Evolutionary conservation across 2,329 filamentous ascomycete species (phyloP).

Genomic region (Simplicillium sp.): DNA sequence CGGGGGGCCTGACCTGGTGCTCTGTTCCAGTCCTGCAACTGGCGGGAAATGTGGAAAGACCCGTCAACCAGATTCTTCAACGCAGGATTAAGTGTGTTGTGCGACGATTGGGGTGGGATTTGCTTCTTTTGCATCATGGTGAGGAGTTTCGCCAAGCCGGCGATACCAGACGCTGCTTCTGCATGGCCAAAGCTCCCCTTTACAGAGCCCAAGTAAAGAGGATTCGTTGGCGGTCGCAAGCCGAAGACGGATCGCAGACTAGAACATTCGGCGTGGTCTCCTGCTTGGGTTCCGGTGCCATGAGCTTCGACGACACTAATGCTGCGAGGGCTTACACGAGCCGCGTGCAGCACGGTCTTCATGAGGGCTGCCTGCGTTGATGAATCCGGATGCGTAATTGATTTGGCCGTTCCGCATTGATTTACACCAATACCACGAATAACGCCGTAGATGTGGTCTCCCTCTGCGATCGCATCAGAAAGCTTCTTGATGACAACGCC

Average conservation of each 20-base stretch:
- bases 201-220: conserved; percentile 20
- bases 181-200: conserved; percentile 16
- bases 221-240: conserved; percentile 31
- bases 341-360: neutral
- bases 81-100: conserved; percentile 17
- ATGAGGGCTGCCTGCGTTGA: neutral
- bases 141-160: conserved; percentile 14
- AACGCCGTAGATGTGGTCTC: conserved; percentile 29
- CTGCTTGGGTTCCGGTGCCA: neutral
- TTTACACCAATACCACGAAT: conserved; percentile 27
- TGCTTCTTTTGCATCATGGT: conserved; percentile 13
- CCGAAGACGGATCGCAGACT: neutral
- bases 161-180: conserved; percentile 16
- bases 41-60: neutral
- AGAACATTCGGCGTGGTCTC: neutral
- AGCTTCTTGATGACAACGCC: conserved; percentile 36
- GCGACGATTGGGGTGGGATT: conserved; percentile 14
- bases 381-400: conserved; percentile 11
- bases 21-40: neutral
- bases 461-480: conserved; percentile 31
- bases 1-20: conserved; percentile 6
- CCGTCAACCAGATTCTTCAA: no score
- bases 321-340: neutral
- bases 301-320: neutral
- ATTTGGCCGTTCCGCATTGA: conserved; percentile 27